A percentile compares a stretch with the other conserved stretches of the same genome.
These are phyloP conservation scores for Trichophyton rubrum DNA, from an alignment of 2,329 filamentous ascomycete genomes.

Conservation along the genomic window DNA sequence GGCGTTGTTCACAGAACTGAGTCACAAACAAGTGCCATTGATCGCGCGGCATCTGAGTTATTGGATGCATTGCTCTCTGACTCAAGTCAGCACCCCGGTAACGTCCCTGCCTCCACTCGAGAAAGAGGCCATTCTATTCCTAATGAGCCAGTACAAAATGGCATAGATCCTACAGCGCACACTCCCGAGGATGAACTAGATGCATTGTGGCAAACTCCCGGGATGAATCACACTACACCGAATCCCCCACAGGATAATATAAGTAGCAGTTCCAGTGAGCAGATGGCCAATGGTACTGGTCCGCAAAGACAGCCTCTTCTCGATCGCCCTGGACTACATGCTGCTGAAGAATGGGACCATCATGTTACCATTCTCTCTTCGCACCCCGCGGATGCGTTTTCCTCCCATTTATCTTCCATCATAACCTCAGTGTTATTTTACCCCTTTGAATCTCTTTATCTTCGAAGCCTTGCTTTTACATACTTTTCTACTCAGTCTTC, in stretches of 20 bases:
- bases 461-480: conserved; percentile 28
- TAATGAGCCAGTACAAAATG: background rate
- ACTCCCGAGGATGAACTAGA: background rate
- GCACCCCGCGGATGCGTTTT: conserved; percentile 31
- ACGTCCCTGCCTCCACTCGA: no score
- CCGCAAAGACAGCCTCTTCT: conserved; percentile 1
- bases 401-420: conserved; percentile 29
- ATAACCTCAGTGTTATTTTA: conserved; percentile 28
- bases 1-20: conserved; percentile 9
- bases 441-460: conserved; percentile 30
- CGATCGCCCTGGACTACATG: background rate
- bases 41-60: conserved; percentile 19
- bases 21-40: conserved; percentile 21
- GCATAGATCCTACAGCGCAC: conserved; percentile 4
- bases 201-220: background rate
- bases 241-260: background rate
- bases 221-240: background rate
- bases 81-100: background rate
- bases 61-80: conserved; percentile 26
- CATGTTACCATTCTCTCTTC: conserved; percentile 33
- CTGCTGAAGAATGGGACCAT: conserved; percentile 16
- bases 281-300: background rate
- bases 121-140: background rate
- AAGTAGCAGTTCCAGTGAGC: background rate
- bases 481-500: conserved; percentile 22